phyloP scores from a whole-genome alignment of 805 yeast genomes.

The Lipomyces yamanashiensis region DNA sequence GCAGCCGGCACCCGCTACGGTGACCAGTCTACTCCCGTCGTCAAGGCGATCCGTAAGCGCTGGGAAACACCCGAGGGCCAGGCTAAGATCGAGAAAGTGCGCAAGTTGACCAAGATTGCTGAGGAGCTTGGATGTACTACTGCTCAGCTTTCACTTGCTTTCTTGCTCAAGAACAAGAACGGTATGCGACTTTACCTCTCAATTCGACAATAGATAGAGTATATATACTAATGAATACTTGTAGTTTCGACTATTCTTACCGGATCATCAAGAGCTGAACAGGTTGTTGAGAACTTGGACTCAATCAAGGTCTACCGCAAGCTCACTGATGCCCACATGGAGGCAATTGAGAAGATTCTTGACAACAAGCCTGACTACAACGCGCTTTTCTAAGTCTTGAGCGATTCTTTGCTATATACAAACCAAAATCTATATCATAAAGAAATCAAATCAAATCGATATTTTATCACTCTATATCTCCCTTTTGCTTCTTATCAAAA shows the following conservation, averaged over 20 bases:
- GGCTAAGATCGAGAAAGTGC: slow-evolving; percentile 39
- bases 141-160: slow-evolving; percentile 45
- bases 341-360: slow-evolving; percentile 41
- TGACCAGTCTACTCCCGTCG: slow-evolving; percentile 20
- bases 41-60: slow-evolving; percentile 16
- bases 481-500: background rate
- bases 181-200: slow-evolving; percentile 16
- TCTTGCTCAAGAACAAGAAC: slow-evolving; percentile 42
- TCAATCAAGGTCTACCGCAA: slow-evolving; percentile 42
- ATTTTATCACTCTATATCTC: background rate
- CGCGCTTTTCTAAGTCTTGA: slow-evolving; percentile 8
- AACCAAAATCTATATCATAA: background rate
- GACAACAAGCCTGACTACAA: slow-evolving; percentile 41
- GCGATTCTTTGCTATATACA: background rate
- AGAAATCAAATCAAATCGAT: background rate
- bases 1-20: slow-evolving; percentile 40
- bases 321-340: slow-evolving; percentile 41
- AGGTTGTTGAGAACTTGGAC: slow-evolving; percentile 41
- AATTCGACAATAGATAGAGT: background rate
- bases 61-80: slow-evolving; percentile 39
- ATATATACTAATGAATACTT: background rate
- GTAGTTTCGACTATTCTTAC: slow-evolving; percentile 42
- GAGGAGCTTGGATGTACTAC: slow-evolving; percentile 40
- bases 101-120: slow-evolving; percentile 39
- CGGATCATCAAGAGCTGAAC: slow-evolving; percentile 44